phyloP scores from a whole-genome alignment of 1,139 yeast species.

The Pneumocystis jirovecii region DNA sequence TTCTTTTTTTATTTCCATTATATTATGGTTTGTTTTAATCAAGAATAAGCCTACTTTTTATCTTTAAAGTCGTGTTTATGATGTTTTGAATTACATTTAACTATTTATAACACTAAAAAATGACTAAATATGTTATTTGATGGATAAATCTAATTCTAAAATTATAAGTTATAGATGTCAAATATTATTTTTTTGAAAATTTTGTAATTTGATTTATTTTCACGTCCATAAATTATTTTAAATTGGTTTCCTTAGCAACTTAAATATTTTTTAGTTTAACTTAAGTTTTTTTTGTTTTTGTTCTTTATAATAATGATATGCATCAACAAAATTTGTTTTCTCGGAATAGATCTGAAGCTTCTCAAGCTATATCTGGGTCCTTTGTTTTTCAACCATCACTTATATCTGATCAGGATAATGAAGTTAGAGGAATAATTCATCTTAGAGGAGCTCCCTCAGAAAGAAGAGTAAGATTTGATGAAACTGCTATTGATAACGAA shows the following conservation, averaged over 20 bases:
- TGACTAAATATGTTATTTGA: background rate
- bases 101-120: too few relatives aligned
- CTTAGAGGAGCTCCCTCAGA: constrained; percentile 3
- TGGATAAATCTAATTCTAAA: background rate
- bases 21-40: background rate
- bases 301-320: background rate
- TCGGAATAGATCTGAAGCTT: background rate
- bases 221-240: background rate
- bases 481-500: constrained; percentile 12
- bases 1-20: background rate
- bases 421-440: background rate
- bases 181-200: background rate
- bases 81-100: background rate
- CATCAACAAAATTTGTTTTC: background rate
- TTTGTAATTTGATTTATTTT: background rate
- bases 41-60: background rate
- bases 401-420: background rate
- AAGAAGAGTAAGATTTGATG: constrained; percentile 12
- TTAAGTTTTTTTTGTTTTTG: background rate
- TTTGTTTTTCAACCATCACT: background rate
- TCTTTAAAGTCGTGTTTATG: background rate
- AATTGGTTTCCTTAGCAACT: background rate
- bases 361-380: background rate
- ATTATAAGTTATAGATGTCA: background rate
- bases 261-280: background rate